A percentile compares a stretch with the other conserved stretches of the same genome.
Conservation (phyloP, 1,139 yeast genomes). For the Yamadazyma mexicana region DNA sequence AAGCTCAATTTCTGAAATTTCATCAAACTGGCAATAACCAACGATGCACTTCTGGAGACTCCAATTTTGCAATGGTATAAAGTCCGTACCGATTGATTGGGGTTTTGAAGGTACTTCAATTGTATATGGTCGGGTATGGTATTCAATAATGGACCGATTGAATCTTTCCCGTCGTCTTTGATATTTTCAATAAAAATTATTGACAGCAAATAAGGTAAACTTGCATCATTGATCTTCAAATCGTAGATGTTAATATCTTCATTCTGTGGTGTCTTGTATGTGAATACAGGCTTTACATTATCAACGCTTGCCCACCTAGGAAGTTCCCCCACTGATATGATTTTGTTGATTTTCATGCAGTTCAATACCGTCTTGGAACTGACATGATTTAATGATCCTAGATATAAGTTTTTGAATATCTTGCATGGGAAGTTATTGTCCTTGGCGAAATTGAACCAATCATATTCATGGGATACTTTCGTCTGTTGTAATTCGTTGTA, state of each 20-base stretch:
- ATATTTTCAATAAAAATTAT: slow-evolving; percentile 35
- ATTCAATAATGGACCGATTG: slow-evolving; percentile 30
- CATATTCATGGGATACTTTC: slow-evolving; percentile 14
- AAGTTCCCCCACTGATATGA: slow-evolving; percentile 39
- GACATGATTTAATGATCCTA: slow-evolving; percentile 41
- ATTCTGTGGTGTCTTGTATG: slow-evolving; percentile 23
- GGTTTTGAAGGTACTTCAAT: slow-evolving; percentile 27
- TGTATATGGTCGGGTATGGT: slow-evolving; percentile 34
- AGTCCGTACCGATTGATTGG: slow-evolving; percentile 40
- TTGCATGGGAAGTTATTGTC: slow-evolving; percentile 43
- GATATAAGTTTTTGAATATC: slow-evolving; percentile 28
- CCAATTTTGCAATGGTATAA: slow-evolving; percentile 91
- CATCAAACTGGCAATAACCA: slow-evolving; percentile 90
- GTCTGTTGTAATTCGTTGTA: slow-evolving; percentile 11
- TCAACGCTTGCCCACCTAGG: slow-evolving; percentile 34
- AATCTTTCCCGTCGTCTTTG: slow-evolving; percentile 44
- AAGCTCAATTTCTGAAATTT: slow-evolving; percentile 62
- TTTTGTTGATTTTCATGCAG: slow-evolving; percentile 22
- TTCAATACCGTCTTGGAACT: slow-evolving; percentile 31
- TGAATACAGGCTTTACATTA: slow-evolving; percentile 23
- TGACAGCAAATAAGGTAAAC: slow-evolving; percentile 23
- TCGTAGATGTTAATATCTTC: slow-evolving; percentile 28
- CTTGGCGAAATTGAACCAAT: slow-evolving; percentile 34
- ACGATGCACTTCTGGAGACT: slow-evolving; percentile 86
- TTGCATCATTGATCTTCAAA: slow-evolving; percentile 19